A percentile compares a stretch with the other conserved stretches of the same genome.
phyloP scores from a whole-genome alignment of 208 protist genomes.

The Phytomonas sp. region DNA sequence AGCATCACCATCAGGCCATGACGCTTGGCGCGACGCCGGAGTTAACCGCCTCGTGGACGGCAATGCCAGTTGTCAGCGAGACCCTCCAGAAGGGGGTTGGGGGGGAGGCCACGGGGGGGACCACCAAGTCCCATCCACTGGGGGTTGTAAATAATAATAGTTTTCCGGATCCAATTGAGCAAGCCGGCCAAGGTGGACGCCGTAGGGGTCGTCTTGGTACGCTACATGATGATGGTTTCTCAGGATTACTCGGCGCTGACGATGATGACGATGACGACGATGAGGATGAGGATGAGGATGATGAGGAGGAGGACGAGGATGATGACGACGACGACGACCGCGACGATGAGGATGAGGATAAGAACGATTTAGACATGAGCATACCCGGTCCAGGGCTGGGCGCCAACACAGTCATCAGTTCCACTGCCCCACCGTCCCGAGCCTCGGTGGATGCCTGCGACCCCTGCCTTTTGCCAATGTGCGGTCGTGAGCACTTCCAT shows the following conservation, averaged over 20 bases:
- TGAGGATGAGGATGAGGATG: slow-evolving; percentile 5
- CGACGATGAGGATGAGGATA: neutral
- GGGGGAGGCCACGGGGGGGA: too few species aligned
- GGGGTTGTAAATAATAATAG: too few species aligned
- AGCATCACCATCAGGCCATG: too few species aligned
- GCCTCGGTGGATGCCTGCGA: neutral
- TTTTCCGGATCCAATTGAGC: too few species aligned
- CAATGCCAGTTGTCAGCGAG: too few species aligned
- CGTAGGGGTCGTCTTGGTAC: too few species aligned
- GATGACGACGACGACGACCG: slow-evolving; percentile 18
- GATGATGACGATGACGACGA: neutral
- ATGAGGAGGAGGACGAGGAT: slow-evolving; percentile 21
- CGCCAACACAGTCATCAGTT: neutral
- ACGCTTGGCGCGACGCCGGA: too few species aligned
- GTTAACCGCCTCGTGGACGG: too few species aligned
- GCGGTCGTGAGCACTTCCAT: neutral
- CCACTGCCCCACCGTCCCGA: neutral
- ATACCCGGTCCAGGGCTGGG: neutral
- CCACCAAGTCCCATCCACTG: too few species aligned
- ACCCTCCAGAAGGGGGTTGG: too few species aligned
- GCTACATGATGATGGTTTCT: too few species aligned
- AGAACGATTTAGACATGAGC: neutral
- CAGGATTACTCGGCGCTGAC: neutral
- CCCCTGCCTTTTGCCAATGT: neutral
- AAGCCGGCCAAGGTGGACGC: too few species aligned